These are phyloP conservation scores for Aschersonia sp. DNA, from an alignment of 2,329 filamentous ascomycete species.

Conservation along the genomic window DNA sequence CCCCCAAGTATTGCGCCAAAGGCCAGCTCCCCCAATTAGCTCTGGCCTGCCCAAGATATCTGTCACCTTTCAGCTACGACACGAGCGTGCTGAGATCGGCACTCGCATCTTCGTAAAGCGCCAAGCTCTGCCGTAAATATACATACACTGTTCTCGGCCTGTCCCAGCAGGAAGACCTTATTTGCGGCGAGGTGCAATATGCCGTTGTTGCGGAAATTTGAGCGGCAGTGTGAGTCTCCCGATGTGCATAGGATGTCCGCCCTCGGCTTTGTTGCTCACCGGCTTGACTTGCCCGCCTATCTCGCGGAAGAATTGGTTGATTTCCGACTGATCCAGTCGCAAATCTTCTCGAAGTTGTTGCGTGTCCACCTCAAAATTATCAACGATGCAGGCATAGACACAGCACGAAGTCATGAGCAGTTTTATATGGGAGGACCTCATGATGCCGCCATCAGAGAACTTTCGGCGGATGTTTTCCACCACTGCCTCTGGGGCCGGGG, in stretches of 20 bases:
- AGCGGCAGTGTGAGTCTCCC: conserved; percentile 66
- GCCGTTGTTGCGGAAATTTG: conserved; percentile 56
- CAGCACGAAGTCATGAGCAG: conserved; percentile 61
- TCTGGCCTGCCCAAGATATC: no score
- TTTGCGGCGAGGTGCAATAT: conserved; percentile 17
- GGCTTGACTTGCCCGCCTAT: conserved; percentile 56
- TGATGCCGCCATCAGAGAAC: conserved; percentile 48
- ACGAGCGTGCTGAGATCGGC: no score
- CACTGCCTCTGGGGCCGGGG: conserved; percentile 44
- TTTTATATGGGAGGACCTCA: conserved; percentile 60
- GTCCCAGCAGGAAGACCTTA: neutral
- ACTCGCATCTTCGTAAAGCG: no score
- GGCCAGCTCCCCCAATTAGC: no score
- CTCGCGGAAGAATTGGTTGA: conserved; percentile 60
- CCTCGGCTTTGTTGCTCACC: conserved; percentile 46
- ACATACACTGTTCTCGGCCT: no score
- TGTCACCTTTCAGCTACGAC: no score
- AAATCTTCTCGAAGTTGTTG: conserved; percentile 57
- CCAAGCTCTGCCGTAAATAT: no score
- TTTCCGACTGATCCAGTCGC: conserved; percentile 53
- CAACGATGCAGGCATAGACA: conserved; percentile 54
- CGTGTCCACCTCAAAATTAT: conserved; percentile 60
- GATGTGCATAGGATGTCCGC: conserved; percentile 33
- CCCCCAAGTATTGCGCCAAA: no score
- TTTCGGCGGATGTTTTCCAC: conserved; percentile 53